These are phyloP conservation scores for Diaporthe ampelina DNA, from an alignment of 2,329 filamentous ascomycete species.

Conservation along the genomic window DNA sequence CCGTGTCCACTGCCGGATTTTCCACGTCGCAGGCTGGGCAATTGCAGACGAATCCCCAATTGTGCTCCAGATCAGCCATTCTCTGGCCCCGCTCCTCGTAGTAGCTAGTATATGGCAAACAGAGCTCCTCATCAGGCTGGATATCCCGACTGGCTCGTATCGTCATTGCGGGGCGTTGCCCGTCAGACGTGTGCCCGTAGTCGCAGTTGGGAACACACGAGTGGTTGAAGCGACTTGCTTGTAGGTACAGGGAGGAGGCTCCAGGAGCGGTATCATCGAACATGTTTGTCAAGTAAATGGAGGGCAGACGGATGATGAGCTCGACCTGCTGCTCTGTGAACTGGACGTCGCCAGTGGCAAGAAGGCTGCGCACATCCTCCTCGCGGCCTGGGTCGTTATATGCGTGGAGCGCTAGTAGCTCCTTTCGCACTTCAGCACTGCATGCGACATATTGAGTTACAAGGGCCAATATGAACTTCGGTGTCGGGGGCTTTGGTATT, in stretches of 20 bases:
- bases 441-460: neutral
- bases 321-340: neutral
- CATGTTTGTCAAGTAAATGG: neutral
- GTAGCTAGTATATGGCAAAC: neutral
- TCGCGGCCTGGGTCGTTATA: neutral
- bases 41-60: neutral
- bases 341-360: neutral
- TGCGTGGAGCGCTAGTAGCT: neutral
- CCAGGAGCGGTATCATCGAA: neutral
- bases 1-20: neutral
- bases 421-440: neutral
- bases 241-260: neutral
- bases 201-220: neutral
- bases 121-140: neutral
- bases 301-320: neutral
- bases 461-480: neutral
- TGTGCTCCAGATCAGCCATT: neutral
- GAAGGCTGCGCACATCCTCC: neutral
- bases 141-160: neutral
- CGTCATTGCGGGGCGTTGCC: neutral
- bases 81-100: neutral
- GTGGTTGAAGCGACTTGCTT: slow-evolving; percentile 3
- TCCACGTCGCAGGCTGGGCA: neutral
- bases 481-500: too few relatives aligned
- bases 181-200: neutral